These are phyloP conservation scores for Chiua sp. DNA, from an alignment of 1,284 basidiomycete genomes.

Conservation along the genomic window DNA sequence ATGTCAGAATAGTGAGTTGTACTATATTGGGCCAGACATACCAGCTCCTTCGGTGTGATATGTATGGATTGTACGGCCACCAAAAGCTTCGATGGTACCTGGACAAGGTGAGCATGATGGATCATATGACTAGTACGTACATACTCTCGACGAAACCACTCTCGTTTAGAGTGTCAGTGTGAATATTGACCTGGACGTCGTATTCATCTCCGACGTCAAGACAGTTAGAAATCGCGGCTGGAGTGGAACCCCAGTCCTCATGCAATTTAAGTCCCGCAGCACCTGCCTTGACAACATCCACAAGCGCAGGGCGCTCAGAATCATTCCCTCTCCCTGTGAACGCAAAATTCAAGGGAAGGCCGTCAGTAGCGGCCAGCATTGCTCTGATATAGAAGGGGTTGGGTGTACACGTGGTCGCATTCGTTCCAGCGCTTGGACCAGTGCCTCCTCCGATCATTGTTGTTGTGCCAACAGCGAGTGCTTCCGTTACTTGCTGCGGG, in stretches of 20 bases:
- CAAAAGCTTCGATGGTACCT: conserved; percentile 92
- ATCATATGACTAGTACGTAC: conserved; percentile 23
- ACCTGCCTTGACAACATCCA: conserved; percentile 89
- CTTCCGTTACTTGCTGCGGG: conserved; percentile 85
- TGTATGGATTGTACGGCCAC: conserved; percentile 94
- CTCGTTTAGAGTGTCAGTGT: conserved; percentile 97
- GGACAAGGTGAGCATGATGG: conserved; percentile 23
- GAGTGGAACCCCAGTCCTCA: conserved; percentile 98
- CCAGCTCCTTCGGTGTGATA: conserved; percentile 97
- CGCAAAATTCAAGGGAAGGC: conserved; percentile 89
- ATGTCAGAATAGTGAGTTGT: conserved; percentile 2
- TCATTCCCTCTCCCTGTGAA: conserved; percentile 98
- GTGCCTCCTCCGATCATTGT: conserved; percentile 95
- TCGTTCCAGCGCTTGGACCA: conserved; percentile 89
- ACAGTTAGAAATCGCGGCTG: conserved; percentile 81
- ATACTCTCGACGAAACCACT: conserved; percentile 90
- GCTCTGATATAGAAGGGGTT: conserved; percentile 86
- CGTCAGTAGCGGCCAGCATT: conserved; percentile 91
- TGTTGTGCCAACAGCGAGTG: conserved; percentile 77
- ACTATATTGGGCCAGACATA: conserved; percentile 35
- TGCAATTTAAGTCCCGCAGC: conserved; percentile 95
- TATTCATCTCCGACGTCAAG: conserved; percentile 89
- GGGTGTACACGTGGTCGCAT: conserved; percentile 93
- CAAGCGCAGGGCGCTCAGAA: conserved; percentile 70
- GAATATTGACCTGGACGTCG: conserved; percentile 97